phyloP scores from a whole-genome alignment of 2,329 filamentous ascomycete species.

The Aplosporella prunicola region DNA sequence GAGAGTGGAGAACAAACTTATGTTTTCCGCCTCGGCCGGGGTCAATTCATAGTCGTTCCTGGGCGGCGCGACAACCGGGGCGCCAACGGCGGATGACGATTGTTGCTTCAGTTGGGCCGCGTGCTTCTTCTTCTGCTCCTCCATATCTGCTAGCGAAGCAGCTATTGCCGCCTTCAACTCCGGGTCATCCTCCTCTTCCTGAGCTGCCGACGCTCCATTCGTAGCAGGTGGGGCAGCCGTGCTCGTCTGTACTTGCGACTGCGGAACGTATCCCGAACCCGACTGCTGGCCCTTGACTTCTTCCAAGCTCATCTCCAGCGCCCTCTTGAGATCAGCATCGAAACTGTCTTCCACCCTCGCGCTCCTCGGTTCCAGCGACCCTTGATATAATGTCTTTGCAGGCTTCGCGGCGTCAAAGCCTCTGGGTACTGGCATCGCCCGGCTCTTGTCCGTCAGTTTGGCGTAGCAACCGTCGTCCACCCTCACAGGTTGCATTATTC shows the following conservation, averaged over 20 bases:
- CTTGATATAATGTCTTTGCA: slow-evolving; percentile 54
- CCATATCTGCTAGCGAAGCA: slow-evolving; percentile 91
- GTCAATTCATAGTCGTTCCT: slow-evolving; percentile 95
- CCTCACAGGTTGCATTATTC: slow-evolving; percentile 80
- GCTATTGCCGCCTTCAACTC: slow-evolving; percentile 93
- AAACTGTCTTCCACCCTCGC: slow-evolving; percentile 83
- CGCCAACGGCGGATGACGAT: slow-evolving; percentile 45
- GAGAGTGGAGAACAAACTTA: slow-evolving; percentile 87
- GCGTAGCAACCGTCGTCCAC: slow-evolving; percentile 94
- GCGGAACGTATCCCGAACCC: slow-evolving; percentile 61
- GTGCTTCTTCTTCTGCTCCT: slow-evolving; percentile 91
- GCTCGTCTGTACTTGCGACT: slow-evolving; percentile 39
- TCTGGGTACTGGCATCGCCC: slow-evolving; percentile 32
- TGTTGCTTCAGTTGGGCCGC: slow-evolving; percentile 78
- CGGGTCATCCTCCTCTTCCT: slow-evolving; percentile 76
- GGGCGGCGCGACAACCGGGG: slow-evolving; percentile 47
- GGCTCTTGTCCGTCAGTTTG: slow-evolving; percentile 69
- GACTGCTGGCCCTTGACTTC: slow-evolving; percentile 73
- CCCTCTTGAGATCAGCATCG: slow-evolving; percentile 88
- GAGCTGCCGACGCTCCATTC: slow-evolving; percentile 29
- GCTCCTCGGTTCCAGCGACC: slow-evolving; percentile 80
- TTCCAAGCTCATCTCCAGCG: slow-evolving; percentile 92
- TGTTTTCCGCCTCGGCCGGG: slow-evolving; percentile 90
- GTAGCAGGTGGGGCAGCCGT: slow-evolving; percentile 25
- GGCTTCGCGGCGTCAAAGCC: slow-evolving; percentile 40